phyloP scores from a whole-genome alignment of 306 rosid genomes.

The Vigna mungo region DNA sequence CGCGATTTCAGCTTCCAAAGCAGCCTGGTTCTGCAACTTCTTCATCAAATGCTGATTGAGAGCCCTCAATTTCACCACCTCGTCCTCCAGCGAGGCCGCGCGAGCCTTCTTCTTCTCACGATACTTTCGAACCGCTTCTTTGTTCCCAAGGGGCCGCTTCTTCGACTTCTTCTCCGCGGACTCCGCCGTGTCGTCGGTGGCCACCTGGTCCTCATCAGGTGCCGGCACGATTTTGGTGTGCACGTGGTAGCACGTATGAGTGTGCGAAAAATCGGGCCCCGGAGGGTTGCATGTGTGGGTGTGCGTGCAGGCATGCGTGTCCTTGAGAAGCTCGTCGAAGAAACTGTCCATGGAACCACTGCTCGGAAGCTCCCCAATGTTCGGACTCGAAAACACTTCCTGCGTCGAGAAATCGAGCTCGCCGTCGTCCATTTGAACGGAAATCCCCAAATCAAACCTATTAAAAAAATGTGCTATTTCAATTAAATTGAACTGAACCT shows the following conservation, averaged over 20 bases:
- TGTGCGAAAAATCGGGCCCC: slow-evolving; percentile 89
- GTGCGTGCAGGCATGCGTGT: slow-evolving; percentile 88
- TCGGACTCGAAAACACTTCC: slow-evolving; percentile 69
- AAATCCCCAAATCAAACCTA: slow-evolving; percentile 39
- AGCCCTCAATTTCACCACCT: slow-evolving; percentile 79
- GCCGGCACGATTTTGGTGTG: slow-evolving; percentile 89
- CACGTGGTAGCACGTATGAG: slow-evolving; percentile 94
- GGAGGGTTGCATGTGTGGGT: slow-evolving; percentile 99
- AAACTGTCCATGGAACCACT: slow-evolving; percentile 88
- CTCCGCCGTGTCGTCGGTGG: slow-evolving; percentile 83
- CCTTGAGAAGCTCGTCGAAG: slow-evolving; percentile 80
- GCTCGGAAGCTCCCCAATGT: slow-evolving; percentile 69
- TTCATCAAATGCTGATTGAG: slow-evolving; percentile 84
- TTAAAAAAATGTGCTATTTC: not conserved
- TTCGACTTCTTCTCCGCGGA: slow-evolving; percentile 77
- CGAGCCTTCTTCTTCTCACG: slow-evolving; percentile 97
- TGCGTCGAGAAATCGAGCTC: slow-evolving; percentile 86
- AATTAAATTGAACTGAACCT: not conserved
- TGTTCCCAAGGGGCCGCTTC: slow-evolving; percentile 79
- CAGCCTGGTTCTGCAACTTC: slow-evolving; percentile 89
- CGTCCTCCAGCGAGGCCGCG: slow-evolving; percentile 89
- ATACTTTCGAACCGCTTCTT: slow-evolving; percentile 93
- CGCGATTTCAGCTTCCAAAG: slow-evolving; percentile 87
- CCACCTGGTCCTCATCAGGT: slow-evolving; percentile 64
- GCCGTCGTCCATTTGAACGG: slow-evolving; percentile 78